phyloP scores from a whole-genome alignment of 352 stramenopile species.

The Thalassiosira sp. region DNA sequence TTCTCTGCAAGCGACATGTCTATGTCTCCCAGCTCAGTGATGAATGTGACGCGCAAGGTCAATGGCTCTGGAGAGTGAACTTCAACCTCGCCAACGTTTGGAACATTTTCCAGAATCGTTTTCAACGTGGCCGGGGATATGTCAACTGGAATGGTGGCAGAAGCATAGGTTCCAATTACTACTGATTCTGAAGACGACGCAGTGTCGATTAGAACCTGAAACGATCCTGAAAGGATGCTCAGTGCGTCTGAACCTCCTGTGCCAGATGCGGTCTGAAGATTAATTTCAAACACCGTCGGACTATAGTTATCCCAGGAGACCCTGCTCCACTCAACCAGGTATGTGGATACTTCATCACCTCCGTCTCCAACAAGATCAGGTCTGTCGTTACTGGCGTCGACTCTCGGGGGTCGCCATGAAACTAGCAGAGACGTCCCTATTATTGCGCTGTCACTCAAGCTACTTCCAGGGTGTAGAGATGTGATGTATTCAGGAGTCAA shows the following conservation, averaged over 20 bases:
- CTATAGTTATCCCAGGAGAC: slow-evolving; percentile 78
- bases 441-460: slow-evolving; percentile 34
- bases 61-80: slow-evolving; percentile 72
- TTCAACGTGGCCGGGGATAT: slow-evolving; percentile 79
- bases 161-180: slow-evolving; percentile 47
- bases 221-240: slow-evolving; percentile 46
- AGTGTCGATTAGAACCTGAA: slow-evolving; percentile 50
- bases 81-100: slow-evolving; percentile 90
- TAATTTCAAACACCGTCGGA: slow-evolving; percentile 51
- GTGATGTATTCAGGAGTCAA: slow-evolving; percentile 40
- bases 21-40: slow-evolving; percentile 67
- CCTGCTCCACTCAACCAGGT: slow-evolving; percentile 93
- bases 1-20: slow-evolving; percentile 43
- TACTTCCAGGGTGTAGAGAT: slow-evolving; percentile 16
- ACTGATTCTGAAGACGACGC: slow-evolving; percentile 33
- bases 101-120: slow-evolving; percentile 89
- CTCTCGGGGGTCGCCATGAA: slow-evolving; percentile 76
- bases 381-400: slow-evolving; percentile 69
- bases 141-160: slow-evolving; percentile 83
- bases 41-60: slow-evolving; percentile 67
- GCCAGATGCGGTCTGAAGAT: slow-evolving; percentile 32
- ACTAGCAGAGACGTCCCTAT: slow-evolving; percentile 87
- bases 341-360: slow-evolving; percentile 86
- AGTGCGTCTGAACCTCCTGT: slow-evolving; percentile 29
- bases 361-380: slow-evolving; percentile 86